Percentiles rank a stretch among this genome's conserved stretches.
Conservation (phyloP, 1,284 basidiomycete genomes). For the Uromyces viciae-fabae region DNA sequence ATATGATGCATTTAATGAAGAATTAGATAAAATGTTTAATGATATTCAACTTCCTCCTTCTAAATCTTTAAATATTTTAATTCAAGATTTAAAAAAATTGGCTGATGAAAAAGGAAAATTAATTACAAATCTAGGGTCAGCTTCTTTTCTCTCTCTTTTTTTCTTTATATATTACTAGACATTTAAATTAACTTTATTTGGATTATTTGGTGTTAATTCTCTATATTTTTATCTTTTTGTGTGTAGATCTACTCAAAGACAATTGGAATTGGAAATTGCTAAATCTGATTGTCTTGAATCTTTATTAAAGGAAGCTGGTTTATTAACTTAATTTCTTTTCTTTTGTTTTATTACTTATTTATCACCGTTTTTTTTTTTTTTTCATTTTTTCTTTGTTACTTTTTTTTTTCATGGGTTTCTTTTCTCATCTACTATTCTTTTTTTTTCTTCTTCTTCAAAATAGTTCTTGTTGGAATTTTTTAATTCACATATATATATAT, state of each 20-base stretch:
- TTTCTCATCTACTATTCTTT: neutral
- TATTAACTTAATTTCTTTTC: neutral
- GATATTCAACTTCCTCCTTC: slow-evolving; percentile 35
- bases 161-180: neutral
- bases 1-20: slow-evolving; percentile 43
- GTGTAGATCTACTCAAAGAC: slow-evolving; percentile 23
- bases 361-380: neutral
- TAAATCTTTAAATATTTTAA: neutral
- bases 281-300: slow-evolving; percentile 23
- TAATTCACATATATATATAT: neutral
- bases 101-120: slow-evolving; percentile 21
- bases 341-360: neutral
- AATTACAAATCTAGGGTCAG: slow-evolving; percentile 21
- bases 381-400: neutral
- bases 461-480: neutral
- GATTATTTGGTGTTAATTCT: neutral
- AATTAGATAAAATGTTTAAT: slow-evolving; percentile 42
- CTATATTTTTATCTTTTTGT: neutral
- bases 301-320: slow-evolving; percentile 15
- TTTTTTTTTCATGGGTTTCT: neutral
- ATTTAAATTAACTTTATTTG: neutral
- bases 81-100: slow-evolving; percentile 26
- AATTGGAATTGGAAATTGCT: slow-evolving; percentile 28
- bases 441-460: neutral
- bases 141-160: slow-evolving; percentile 8